A percentile compares a stretch with the other conserved stretches of the same genome.
Evolutionary conservation across 306 rosid genomes (phyloP).

Genomic region (Clitoria ternatea): DNA sequence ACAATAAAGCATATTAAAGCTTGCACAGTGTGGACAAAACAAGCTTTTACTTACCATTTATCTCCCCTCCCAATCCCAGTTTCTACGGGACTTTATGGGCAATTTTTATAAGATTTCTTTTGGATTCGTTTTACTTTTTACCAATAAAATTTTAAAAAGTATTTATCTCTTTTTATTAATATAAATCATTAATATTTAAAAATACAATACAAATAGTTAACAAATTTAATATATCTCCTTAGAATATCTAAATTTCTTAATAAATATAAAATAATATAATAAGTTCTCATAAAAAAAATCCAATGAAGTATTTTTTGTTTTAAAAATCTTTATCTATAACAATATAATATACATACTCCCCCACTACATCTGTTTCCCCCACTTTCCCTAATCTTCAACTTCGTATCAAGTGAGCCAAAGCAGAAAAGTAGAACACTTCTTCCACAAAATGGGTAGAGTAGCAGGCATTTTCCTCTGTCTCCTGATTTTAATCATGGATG

Average conservation of each 20-base stretch:
- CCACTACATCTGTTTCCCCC: background rate
- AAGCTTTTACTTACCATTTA: conserved; percentile 36
- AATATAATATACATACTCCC: background rate
- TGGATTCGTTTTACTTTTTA: background rate
- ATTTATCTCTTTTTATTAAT: too few species aligned
- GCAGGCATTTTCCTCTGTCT: conserved; percentile 64
- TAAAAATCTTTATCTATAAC: too few species aligned
- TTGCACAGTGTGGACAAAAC: conserved; percentile 38
- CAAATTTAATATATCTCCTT: too few species aligned
- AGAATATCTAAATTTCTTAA: too few species aligned
- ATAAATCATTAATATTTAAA: too few species aligned
- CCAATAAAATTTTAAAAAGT: too few species aligned
- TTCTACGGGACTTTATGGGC: too few species aligned
- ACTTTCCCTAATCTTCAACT: conserved; percentile 17
- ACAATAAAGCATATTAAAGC: conserved; percentile 38
- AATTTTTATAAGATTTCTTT: too few species aligned
- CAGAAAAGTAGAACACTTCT: background rate
- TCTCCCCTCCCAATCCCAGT: background rate
- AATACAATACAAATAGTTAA: too few species aligned
- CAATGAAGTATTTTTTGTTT: too few species aligned
- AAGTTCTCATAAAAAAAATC: too few species aligned
- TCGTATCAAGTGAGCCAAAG: background rate
- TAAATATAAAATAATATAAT: too few species aligned
- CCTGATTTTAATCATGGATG: conserved; percentile 63
- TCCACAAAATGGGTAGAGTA: conserved; percentile 49